A percentile compares a stretch with the other conserved stretches of the same genome.
These are phyloP conservation scores for Glycine latifolia DNA, from an alignment of 306 rosid species.

Conservation along the genomic window DNA sequence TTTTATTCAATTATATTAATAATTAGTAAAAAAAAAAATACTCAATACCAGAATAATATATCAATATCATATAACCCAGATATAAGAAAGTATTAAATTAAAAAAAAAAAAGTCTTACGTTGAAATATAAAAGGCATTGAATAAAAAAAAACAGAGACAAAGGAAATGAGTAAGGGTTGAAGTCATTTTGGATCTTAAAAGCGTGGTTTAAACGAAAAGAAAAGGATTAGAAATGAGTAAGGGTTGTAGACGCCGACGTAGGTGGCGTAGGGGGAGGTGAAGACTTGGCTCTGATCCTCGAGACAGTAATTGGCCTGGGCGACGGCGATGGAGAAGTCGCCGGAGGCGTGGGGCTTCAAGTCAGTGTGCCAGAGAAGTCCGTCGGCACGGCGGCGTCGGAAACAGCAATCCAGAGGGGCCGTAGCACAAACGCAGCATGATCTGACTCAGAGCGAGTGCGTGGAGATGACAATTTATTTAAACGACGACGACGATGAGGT, in stretches of 20 bases:
- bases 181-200: neutral
- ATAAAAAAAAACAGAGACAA: neutral
- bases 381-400: slow-evolving; percentile 58
- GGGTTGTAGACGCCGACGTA: slow-evolving; percentile 89
- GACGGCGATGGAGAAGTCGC: slow-evolving; percentile 94
- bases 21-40: neutral
- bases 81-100: neutral
- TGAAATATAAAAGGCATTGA: neutral
- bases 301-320: slow-evolving; percentile 88
- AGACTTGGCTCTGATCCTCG: slow-evolving; percentile 97
- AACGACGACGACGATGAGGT: too few relatives aligned
- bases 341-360: slow-evolving; percentile 84
- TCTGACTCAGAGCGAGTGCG: slow-evolving; percentile 1
- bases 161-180: neutral
- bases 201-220: neutral
- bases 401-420: slow-evolving; percentile 68
- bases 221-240: neutral
- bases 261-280: slow-evolving; percentile 82
- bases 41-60: neutral
- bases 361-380: slow-evolving; percentile 88
- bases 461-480: too few relatives aligned
- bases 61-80: neutral
- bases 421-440: slow-evolving; percentile 64
- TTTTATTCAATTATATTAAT: neutral
- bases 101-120: neutral